Evolutionary conservation across 495 filamentous ascomycete genomes (phyloP).

Genomic region (Xylaria longipes): DNA sequence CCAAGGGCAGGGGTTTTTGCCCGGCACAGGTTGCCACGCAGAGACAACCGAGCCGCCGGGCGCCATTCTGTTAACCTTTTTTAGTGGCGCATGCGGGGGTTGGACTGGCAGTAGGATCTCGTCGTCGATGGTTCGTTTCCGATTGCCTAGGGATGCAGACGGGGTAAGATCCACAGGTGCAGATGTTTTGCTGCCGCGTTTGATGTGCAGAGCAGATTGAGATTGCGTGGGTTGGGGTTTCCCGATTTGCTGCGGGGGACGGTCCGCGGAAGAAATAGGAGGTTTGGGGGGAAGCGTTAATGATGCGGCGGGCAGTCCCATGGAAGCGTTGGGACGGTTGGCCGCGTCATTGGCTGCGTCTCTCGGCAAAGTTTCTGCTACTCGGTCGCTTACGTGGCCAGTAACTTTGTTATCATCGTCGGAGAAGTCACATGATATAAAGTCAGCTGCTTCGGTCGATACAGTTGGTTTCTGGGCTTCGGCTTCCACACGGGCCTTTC

Average conservation of each 20-base stretch:
- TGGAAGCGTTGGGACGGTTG: not conserved
- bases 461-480: constrained; percentile 59
- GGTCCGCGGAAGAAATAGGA: constrained; percentile 14
- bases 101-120: constrained; percentile 55
- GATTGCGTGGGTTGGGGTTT: not conserved
- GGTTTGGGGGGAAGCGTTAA: constrained; percentile 30
- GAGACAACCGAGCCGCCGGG: constrained; percentile 56
- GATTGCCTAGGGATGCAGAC: constrained; percentile 46
- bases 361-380: not conserved
- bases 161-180: constrained; percentile 37
- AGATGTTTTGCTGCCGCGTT: constrained; percentile 5
- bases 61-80: constrained; percentile 51
- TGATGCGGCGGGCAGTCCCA: not conserved
- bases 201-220: not conserved
- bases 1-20: constrained; percentile 67
- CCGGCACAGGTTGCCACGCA: constrained; percentile 60
- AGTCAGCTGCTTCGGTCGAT: constrained; percentile 69
- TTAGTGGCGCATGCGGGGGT: constrained; percentile 50
- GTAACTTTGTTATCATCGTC: constrained; percentile 51
- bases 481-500: constrained; percentile 73
- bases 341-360: not conserved
- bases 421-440: constrained; percentile 78
- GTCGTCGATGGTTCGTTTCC: constrained; percentile 76
- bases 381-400: not conserved
- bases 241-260: not conserved